These are phyloP conservation scores for Turritis glabra DNA, from an alignment of 345 rosid genomes.

Conservation along the genomic window DNA sequence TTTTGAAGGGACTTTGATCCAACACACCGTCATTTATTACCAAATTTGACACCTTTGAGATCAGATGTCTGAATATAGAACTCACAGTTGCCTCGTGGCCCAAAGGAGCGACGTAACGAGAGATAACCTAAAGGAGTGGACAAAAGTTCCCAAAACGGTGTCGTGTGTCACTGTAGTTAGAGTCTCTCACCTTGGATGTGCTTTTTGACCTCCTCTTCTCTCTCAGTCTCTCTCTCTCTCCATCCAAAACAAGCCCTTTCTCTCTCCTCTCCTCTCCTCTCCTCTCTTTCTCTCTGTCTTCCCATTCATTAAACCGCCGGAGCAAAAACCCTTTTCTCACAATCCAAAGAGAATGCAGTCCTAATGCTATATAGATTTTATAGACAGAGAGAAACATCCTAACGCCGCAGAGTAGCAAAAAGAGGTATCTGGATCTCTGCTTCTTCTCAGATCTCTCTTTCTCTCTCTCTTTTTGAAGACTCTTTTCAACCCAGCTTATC, in stretches of 20 bases:
- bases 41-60: conserved; percentile 33
- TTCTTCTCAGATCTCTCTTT: conserved; percentile 39
- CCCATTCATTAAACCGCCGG: conserved; percentile 20
- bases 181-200: conserved; percentile 28
- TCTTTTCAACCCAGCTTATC: conserved; percentile 16
- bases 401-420: conserved; percentile 26
- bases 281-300: conserved; percentile 15
- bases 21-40: conserved; percentile 18
- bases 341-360: conserved; percentile 17
- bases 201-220: conserved; percentile 32
- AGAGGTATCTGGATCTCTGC: conserved; percentile 30
- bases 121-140: conserved; percentile 22
- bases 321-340: conserved; percentile 19
- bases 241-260: conserved; percentile 20
- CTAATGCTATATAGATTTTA: not conserved
- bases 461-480: not conserved
- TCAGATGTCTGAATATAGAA: conserved; percentile 23
- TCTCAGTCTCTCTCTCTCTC: conserved; percentile 21
- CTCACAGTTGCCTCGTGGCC: conserved; percentile 28
- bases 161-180: conserved; percentile 22
- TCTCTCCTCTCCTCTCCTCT: conserved; percentile 23
- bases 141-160: conserved; percentile 12
- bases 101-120: not conserved
- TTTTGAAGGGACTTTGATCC: not conserved
- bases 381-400: not conserved